phyloP scores from a whole-genome alignment of 495 filamentous ascomycete species.

The Penicillium alfredii region DNA sequence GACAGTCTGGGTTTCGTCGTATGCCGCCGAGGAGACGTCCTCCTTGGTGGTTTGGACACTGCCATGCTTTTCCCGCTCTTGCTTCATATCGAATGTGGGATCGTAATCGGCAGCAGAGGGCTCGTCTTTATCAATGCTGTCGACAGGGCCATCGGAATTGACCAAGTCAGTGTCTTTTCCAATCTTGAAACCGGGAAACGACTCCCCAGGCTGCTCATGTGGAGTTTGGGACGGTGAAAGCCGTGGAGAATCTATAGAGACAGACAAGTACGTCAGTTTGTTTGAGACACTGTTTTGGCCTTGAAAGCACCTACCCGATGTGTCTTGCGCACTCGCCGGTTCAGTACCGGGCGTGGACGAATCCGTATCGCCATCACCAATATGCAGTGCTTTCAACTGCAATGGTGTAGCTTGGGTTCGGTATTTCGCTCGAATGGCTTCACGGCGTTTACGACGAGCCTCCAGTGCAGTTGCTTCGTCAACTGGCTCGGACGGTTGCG shows the following conservation, averaged over 20 bases:
- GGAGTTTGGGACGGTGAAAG: conserved; percentile 42
- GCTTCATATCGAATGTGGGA: conserved; percentile 85
- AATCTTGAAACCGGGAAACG: conserved; percentile 50
- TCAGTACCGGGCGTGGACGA: conserved; percentile 49
- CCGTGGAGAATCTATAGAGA: conserved; percentile 17
- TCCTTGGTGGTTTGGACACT: conserved; percentile 48
- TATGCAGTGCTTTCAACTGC: conserved; percentile 68
- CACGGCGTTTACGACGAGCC: conserved; percentile 77
- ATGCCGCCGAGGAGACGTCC: conserved; percentile 51
- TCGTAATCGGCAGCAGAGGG: conserved; percentile 96
- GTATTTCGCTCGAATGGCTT: conserved; percentile 83
- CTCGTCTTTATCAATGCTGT: conserved; percentile 59
- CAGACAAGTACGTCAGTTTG: conserved; percentile 1
- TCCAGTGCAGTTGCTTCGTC: conserved; percentile 79
- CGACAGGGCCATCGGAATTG: conserved; percentile 49
- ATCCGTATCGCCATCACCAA: conserved; percentile 48
- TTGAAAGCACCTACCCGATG: conserved; percentile 21
- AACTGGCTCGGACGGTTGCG: conserved; percentile 42
- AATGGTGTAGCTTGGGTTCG: conserved; percentile 66
- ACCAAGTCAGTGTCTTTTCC: conserved; percentile 59
- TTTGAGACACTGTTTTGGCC: background rate
- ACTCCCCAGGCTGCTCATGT: conserved; percentile 40
- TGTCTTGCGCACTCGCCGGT: conserved; percentile 20
- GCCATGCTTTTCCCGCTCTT: conserved; percentile 71
- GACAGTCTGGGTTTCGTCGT: conserved; percentile 54